Conservation (phyloP, 139 green algal species). For the Klebsormidium nitens region DNA sequence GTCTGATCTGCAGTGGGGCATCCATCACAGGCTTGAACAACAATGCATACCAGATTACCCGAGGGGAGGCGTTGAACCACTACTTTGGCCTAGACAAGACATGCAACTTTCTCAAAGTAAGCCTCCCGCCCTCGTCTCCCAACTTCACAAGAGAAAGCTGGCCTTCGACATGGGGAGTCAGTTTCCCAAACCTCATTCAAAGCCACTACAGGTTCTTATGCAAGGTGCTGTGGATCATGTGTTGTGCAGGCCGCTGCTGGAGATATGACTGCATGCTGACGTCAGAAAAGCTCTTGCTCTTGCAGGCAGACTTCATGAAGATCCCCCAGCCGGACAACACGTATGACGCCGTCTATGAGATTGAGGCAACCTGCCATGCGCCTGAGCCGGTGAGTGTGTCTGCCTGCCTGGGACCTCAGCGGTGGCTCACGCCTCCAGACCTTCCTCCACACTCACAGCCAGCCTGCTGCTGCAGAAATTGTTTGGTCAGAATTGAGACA, state of each 20-base stretch:
- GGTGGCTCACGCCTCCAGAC: too few relatives aligned
- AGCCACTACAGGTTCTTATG: too few relatives aligned
- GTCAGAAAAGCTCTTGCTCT: too few relatives aligned
- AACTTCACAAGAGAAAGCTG: too few relatives aligned
- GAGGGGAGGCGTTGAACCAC: constrained; percentile 33
- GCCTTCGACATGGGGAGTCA: too few relatives aligned
- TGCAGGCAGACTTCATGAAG: constrained; percentile 59
- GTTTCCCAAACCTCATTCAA: too few relatives aligned
- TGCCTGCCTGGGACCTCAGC: background rate
- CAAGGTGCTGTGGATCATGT: too few relatives aligned
- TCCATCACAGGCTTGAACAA: constrained; percentile 51
- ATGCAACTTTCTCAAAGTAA: constrained; percentile 37
- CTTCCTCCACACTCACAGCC: too few relatives aligned
- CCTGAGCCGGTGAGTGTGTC: constrained; percentile 32
- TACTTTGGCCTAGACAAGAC: constrained; percentile 25
- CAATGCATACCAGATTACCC: constrained; percentile 49
- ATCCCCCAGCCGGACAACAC: constrained; percentile 41
- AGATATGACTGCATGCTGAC: too few relatives aligned
- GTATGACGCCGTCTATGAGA: constrained; percentile 50
- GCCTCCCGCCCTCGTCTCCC: too few relatives aligned
- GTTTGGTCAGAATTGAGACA: background rate
- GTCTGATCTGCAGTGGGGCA: constrained; percentile 34
- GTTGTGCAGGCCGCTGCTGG: too few relatives aligned
- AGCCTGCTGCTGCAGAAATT: too few relatives aligned
- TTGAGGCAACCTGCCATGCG: constrained; percentile 55